Base-by-base conservation (phyloP, 176 grass and related monocot genomes). In the Areca catechu region DNA sequence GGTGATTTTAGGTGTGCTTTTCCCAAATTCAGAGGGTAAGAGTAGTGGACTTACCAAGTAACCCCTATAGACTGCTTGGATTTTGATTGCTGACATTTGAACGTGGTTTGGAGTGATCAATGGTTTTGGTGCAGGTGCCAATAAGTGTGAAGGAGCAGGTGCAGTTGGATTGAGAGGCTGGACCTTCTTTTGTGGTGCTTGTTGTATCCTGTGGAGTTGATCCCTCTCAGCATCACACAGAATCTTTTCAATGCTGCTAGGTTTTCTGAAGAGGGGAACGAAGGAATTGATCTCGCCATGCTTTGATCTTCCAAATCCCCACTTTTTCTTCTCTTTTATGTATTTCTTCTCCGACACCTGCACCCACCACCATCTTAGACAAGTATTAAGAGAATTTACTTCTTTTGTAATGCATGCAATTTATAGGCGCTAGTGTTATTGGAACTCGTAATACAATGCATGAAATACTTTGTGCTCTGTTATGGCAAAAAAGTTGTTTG, bases 181-280 rank as follows among this genome's bases (percentile, higher is more conserved):
- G 70, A 78, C 76, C 54, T 59, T 82, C 23, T 71, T 49, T 3
- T 30, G 51, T 4, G 53, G 72, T 54, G 65, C 65, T 56, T 69
- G 67, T 43, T 74, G 67, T 60, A 70, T 54, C 54, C 60, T 72
- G 51, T 81, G 76, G 53, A 80, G 75, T 49, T 84, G 74, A 62
- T 85, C 77, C 22, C 62, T 89, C 24, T 98, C 93, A 5, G 78
- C 80, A 73, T 98, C 93, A 56, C 76, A 84, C 25, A 98, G 64
- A 67, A 98, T 98, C 73, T 92, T 82, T 71, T 98, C 93, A 83
- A 92, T 85, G 80, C 93, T 98, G 82, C 93, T 98, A 29, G 93
- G 93, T 76, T 92, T 72, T 56, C 87, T 83, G 77, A 76, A 82
- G 68, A 98, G 72, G 15, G 87, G 87, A 66, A 85, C 83, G 71